Percentiles rank a stretch among this genome's conserved stretches.
phyloP scores from a whole-genome alignment of 331 rosid genomes.

The Acacia pycnantha region DNA sequence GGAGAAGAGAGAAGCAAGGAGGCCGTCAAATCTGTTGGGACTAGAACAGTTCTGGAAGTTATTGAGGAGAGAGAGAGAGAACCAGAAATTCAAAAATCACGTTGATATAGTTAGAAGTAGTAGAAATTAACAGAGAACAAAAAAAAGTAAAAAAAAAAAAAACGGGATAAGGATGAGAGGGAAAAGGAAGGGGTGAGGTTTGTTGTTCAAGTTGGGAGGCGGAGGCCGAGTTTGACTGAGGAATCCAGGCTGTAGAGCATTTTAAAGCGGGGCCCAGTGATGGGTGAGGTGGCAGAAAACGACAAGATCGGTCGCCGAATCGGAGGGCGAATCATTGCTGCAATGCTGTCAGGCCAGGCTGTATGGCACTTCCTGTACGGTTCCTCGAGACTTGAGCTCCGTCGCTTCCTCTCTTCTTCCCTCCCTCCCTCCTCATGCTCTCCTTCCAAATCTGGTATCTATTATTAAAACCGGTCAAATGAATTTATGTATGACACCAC shows the following conservation, averaged over 20 bases:
- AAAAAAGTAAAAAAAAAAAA: neutral
- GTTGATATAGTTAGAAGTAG: neutral
- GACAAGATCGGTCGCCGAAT: slow-evolving; percentile 87
- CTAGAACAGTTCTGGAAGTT: slow-evolving; percentile 42
- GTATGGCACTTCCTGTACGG: slow-evolving; percentile 14
- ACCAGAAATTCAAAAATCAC: slow-evolving; percentile 27
- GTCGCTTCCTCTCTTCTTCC: no score
- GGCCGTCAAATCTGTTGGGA: neutral
- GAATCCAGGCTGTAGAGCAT: slow-evolving; percentile 80
- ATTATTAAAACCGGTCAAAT: no score
- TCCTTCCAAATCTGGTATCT: no score
- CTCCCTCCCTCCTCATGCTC: no score
- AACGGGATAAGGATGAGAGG: slow-evolving; percentile 63
- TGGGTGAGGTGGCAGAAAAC: slow-evolving; percentile 53
- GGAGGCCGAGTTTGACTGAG: slow-evolving; percentile 68
- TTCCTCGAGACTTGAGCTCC: no score
- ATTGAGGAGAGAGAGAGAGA: slow-evolving; percentile 28
- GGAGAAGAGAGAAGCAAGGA: neutral
- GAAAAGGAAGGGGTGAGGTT: slow-evolving; percentile 23
- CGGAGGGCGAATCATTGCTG: slow-evolving; percentile 78
- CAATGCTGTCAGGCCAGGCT: slow-evolving; percentile 74
- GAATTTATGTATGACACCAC: no score
- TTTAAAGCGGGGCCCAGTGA: slow-evolving; percentile 45
- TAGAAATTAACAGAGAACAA: neutral
- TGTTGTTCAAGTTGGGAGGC: slow-evolving; percentile 10